These are phyloP conservation scores for Lachnellula arida DNA, from an alignment of 2,329 filamentous ascomycete species.

Conservation along the genomic window DNA sequence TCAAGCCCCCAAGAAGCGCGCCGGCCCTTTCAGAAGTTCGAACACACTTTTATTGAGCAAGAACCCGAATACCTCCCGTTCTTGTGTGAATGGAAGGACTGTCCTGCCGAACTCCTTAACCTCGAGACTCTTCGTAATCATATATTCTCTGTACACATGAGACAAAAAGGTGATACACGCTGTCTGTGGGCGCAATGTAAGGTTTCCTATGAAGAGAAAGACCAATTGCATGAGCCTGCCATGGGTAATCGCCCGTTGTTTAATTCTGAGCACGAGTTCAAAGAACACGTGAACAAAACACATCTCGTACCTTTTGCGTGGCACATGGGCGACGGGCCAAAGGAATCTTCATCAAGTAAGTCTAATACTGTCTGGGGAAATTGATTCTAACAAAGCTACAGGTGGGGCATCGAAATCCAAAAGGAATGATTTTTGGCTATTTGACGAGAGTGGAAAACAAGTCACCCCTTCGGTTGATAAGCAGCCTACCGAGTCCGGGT, in stretches of 20 bases:
- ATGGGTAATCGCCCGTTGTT: conserved; percentile 10
- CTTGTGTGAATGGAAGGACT: conserved; percentile 55
- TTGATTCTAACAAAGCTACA: conserved; percentile 8
- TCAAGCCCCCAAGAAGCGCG: conserved; percentile 12
- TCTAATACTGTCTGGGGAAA: neutral
- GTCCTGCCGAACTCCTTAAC: conserved; percentile 58
- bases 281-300: conserved; percentile 47
- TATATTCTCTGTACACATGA: conserved; percentile 45
- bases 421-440: conserved; percentile 39
- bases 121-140: conserved; percentile 54
- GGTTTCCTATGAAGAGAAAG: neutral
- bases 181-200: conserved; percentile 41
- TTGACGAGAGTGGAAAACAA: conserved; percentile 48
- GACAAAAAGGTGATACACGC: conserved; percentile 12
- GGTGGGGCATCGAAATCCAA: neutral
- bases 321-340: conserved; percentile 56
- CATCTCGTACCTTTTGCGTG: conserved; percentile 52
- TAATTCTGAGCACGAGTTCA: conserved; percentile 33
- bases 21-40: conserved; percentile 9
- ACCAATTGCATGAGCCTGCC: neutral
- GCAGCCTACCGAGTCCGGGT: conserved; percentile 45
- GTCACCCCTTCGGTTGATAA: conserved; percentile 54
- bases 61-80: conserved; percentile 47
- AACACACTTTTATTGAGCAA: conserved; percentile 7
- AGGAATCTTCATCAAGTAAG: conserved; percentile 35